Evolutionary conservation across 1,284 basidiomycete genomes (phyloP), one percentile per base, ranked within the genome.

Genomic region (Moesziomyces parantarcticus): DNA sequence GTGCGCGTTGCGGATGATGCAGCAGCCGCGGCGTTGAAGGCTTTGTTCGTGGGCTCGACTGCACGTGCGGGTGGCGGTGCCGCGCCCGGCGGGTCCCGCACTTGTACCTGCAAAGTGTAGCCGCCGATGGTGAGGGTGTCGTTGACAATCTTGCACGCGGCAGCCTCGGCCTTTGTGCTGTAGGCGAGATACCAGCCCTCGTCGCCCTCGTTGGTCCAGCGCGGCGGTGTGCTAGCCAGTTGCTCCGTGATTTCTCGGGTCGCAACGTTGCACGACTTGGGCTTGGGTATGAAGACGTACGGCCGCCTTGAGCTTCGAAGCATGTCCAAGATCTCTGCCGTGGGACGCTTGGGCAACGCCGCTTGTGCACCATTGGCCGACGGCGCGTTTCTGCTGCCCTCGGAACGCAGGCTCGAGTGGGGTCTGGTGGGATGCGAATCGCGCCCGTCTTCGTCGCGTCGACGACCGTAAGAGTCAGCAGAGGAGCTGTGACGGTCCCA

Each of bases 181-280:
- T 82, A 85, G 14, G 77, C 78, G 41, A 82, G 70, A 66, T 84
- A 85, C 81, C 78, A 85, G 32, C 79, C 83, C 9, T 58, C 41
- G 2, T 71, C 61, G 49, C 84, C 81, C 46, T 74, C 70, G 16
- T 78, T 65, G 7, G 85, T 70, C 74, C 81, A 68, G 18, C 36
- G 50, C n/a, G 66, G 73, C 29, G 46, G 47, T 41, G 76, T 76
- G 39, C 47, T 50, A 46, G 62, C 48, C 40, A 85, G 74, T 20
- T 75, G 60, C 16, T 29, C 50, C n/a, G 76, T 60, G 9, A 84
- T 61, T 9, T 73, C 73, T 3, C 54, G 51, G n/a, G 51, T 54
- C 20, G 64, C 74, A n/a, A 78, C 63, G 29, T 63, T 64, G 50
- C 67, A 70, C 16, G 59, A 46, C 21, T 41, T 68, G 5, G 68